Conservation (phyloP, 345 rosid species). For the Psidium friedrichsthalianum region DNA sequence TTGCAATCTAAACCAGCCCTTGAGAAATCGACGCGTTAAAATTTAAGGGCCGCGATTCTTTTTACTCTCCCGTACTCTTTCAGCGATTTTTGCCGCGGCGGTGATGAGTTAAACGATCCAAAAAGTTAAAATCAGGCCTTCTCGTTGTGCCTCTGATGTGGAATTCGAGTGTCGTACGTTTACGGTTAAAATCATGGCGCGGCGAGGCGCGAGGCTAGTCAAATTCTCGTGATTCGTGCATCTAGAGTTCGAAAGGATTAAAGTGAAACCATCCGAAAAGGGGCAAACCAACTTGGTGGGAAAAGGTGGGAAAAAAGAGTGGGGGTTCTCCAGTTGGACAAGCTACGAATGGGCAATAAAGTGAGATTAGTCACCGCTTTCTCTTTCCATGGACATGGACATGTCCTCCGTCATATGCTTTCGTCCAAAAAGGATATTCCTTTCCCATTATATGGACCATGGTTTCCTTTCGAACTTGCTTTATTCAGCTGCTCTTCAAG, state of each 20-base stretch:
- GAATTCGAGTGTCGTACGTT: background rate
- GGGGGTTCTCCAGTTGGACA: background rate
- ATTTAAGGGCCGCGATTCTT: too few relatives aligned
- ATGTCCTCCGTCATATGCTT: background rate
- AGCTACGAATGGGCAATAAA: background rate
- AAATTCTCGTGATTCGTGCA: too few relatives aligned
- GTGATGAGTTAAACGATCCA: background rate
- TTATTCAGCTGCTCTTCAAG: background rate
- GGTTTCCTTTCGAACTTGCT: background rate
- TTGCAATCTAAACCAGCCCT: background rate
- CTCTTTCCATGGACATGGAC: background rate
- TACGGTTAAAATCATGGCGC: background rate
- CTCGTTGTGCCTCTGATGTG: fast-evolving
- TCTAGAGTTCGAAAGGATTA: background rate
- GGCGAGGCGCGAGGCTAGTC: background rate
- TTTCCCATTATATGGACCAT: background rate
- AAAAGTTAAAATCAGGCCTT: background rate
- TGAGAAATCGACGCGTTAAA: background rate
- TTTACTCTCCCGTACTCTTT: background rate
- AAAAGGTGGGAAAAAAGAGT: background rate
- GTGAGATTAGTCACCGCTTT: background rate
- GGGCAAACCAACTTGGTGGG: background rate
- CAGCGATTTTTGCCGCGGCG: background rate
- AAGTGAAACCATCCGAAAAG: background rate
- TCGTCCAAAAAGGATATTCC: background rate